Evolutionary conservation across 2,329 filamentous ascomycete species (phyloP).

Genomic region (Catunica adiposa): DNA sequence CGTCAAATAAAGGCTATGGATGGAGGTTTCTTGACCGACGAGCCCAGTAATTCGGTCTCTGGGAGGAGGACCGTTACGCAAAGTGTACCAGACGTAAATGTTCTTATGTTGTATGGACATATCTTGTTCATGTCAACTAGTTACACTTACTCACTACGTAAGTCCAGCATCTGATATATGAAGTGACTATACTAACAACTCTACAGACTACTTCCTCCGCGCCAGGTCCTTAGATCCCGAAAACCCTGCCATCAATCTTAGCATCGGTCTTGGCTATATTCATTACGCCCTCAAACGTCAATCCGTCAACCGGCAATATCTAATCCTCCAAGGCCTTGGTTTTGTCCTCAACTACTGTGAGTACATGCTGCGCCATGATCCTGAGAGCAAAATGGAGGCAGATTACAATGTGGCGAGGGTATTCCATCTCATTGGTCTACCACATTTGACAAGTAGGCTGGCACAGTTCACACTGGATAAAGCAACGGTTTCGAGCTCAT

Average conservation of each 20-base stretch:
- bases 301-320: conserved; percentile 75
- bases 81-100: conserved; percentile 51
- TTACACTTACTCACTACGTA: conserved; percentile 67
- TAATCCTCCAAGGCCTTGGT: conserved; percentile 67
- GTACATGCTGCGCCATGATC: neutral
- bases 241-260: conserved; percentile 66
- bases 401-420: conserved; percentile 65
- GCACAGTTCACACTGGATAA: neutral
- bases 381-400: conserved; percentile 42
- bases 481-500: neutral
- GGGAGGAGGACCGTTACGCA: conserved; percentile 20
- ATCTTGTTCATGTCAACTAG: conserved; percentile 72
- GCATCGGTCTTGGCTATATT: conserved; percentile 68
- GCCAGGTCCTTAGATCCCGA: conserved; percentile 56
- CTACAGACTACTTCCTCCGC: conserved; percentile 61
- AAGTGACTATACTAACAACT: conserved; percentile 1
- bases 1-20: conserved; percentile 87
- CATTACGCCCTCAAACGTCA: conserved; percentile 82
- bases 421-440: conserved; percentile 37
- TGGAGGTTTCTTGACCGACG: conserved; percentile 27
- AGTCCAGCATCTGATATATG: conserved; percentile 15
- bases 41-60: conserved; percentile 16
- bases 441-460: conserved; percentile 15
- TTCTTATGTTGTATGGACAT: conserved; percentile 80
- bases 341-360: conserved; percentile 37